Conservation (phyloP, 1,139 yeast species). For the Taphrina populina region DNA sequence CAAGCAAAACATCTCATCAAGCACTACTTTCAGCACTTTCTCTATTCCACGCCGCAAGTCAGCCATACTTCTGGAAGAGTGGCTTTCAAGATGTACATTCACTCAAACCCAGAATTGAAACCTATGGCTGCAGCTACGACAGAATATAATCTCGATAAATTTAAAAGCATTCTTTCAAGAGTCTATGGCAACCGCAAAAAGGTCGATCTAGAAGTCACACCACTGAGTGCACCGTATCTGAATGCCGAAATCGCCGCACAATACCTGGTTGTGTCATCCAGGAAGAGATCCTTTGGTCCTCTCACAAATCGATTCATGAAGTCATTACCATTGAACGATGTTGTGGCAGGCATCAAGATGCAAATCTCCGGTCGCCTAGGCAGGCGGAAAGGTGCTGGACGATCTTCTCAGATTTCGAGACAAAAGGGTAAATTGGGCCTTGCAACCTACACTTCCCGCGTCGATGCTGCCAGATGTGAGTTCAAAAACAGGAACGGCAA, state of each 20-base stretch:
- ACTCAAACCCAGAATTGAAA: constrained; percentile 24
- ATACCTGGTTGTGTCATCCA: constrained; percentile 26
- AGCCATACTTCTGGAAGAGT: constrained; percentile 27
- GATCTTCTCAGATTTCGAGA: constrained; percentile 24
- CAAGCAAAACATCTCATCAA: constrained; percentile 28
- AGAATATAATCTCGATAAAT: constrained; percentile 29
- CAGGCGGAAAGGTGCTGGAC: constrained; percentile 30
- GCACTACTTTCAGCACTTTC: constrained; percentile 30
- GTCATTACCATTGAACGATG: constrained; percentile 23
- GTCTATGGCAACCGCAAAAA: constrained; percentile 25
- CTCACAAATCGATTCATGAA: constrained; percentile 28
- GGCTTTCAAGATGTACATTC: constrained; percentile 22
- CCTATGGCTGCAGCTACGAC: constrained; percentile 20
- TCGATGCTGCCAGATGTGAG: constrained; percentile 31
- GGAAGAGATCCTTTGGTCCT: constrained; percentile 22
- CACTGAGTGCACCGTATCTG: constrained; percentile 32
- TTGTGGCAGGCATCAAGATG: constrained; percentile 30
- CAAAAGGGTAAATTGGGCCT: constrained; percentile 31
- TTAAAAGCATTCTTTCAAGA: constrained; percentile 15
- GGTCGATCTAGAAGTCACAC: constrained; percentile 25
- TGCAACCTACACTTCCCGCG: constrained; percentile 26
- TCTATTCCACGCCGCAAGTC: constrained; percentile 30
- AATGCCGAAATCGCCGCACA: constrained; percentile 33
- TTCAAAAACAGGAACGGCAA: constrained; percentile 32
- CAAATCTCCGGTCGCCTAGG: constrained; percentile 30